phyloP scores from a whole-genome alignment of 345 rosid species.

The Iberis pinnata region DNA sequence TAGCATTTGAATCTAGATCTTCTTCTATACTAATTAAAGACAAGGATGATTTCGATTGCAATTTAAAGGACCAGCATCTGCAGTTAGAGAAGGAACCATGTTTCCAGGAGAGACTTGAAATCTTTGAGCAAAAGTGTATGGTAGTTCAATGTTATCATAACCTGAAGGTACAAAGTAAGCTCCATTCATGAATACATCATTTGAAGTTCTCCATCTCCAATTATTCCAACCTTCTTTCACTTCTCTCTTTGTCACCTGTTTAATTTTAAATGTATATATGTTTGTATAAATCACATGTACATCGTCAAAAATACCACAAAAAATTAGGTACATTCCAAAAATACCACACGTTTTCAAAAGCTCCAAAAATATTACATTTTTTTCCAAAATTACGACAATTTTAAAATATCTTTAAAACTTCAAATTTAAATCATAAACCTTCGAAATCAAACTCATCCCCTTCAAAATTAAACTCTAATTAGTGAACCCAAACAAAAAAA shows the following conservation, averaged over 20 bases:
- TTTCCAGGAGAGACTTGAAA: conserved; percentile 52
- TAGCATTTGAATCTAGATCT: not conserved
- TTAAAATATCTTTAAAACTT: too few relatives aligned
- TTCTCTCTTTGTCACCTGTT: conserved; percentile 86
- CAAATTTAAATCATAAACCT: too few relatives aligned
- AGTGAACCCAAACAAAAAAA: too few relatives aligned
- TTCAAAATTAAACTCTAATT: too few relatives aligned
- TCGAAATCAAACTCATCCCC: too few relatives aligned
- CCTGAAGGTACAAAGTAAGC: conserved; percentile 90
- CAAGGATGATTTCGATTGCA: conserved; percentile 39
- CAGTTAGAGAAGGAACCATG: conserved; percentile 56
- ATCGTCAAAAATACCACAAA: too few relatives aligned
- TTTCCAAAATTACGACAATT: too few relatives aligned
- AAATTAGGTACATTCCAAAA: too few relatives aligned
- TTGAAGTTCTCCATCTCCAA: conserved; percentile 87
- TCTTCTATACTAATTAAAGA: conserved; percentile 19
- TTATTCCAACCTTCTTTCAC: conserved; percentile 40
- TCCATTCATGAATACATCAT: conserved; percentile 65
- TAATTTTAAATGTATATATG: not conserved
- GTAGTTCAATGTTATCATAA: conserved; percentile 53
- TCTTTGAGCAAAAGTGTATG: conserved; percentile 44
- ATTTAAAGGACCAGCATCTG: conserved; percentile 62
- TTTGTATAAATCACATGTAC: too few relatives aligned
- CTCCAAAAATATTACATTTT: too few relatives aligned
- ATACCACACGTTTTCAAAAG: too few relatives aligned